Evolutionary conservation across 257 asterid species (phyloP).

Genomic region (Echium plantagineum): DNA sequence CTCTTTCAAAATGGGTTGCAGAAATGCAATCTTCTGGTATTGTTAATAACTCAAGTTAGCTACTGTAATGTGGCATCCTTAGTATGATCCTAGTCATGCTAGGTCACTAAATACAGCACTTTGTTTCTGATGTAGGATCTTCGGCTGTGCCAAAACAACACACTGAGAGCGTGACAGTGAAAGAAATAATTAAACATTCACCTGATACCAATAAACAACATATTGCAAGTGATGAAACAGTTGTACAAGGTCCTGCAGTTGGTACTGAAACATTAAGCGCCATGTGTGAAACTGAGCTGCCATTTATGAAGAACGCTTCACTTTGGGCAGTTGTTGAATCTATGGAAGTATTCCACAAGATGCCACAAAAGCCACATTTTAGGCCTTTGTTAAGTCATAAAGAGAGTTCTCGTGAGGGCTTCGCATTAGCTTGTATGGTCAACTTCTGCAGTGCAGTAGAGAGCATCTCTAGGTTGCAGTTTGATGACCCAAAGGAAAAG

Average conservation of each 20-base stretch:
- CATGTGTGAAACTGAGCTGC: conserved; percentile 24
- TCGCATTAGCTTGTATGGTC: conserved; percentile 74
- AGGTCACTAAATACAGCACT: conserved; percentile 1
- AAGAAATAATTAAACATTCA: conserved; percentile 6
- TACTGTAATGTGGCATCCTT: not conserved
- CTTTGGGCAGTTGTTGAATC: conserved; percentile 68
- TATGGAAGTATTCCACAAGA: conserved; percentile 52
- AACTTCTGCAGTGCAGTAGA: conserved; percentile 48
- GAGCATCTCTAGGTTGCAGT: conserved; percentile 30
- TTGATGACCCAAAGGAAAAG: conserved; percentile 29
- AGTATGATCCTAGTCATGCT: not conserved
- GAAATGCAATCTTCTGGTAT: conserved; percentile 31
- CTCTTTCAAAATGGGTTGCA: conserved; percentile 54
- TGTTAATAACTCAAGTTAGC: conserved; percentile 20
- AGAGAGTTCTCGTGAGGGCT: conserved; percentile 69
- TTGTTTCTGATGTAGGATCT: conserved; percentile 23
- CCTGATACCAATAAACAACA: not conserved
- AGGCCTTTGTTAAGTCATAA: conserved; percentile 31
- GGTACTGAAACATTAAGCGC: not conserved
- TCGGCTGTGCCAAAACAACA: conserved; percentile 19
- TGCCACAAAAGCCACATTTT: conserved; percentile 85
- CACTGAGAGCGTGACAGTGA: conserved; percentile 6
- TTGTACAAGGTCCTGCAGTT: not conserved
- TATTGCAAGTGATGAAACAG: not conserved
- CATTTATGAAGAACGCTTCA: conserved; percentile 41